Percentiles rank a stretch among this genome's conserved stretches.
phyloP scores from a whole-genome alignment of 768 basidiomycete genomes.

The Agrocybe praecox region DNA sequence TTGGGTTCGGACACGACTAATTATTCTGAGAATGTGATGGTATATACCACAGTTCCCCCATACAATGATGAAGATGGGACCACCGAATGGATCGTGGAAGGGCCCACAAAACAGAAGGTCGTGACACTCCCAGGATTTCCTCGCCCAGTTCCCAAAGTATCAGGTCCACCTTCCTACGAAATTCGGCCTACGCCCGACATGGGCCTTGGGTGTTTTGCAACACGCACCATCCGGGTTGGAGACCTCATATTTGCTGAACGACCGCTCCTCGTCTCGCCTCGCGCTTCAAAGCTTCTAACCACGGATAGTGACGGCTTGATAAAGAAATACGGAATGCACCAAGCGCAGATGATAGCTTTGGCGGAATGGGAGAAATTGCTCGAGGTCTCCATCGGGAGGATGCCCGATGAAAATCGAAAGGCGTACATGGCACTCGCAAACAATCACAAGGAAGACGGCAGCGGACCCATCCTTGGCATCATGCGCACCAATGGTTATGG shows the following conservation, averaged over 20 bases:
- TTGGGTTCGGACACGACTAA: not conserved
- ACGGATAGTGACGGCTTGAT: not conserved
- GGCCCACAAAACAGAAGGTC: conserved; percentile 1
- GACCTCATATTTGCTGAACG: conserved; percentile 40
- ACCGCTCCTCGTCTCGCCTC: conserved; percentile 31
- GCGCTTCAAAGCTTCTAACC: not conserved
- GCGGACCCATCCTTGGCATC: conserved; percentile 28
- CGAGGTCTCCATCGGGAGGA: conserved; percentile 13
- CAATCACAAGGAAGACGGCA: conserved; percentile 29
- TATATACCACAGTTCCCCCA: conserved; percentile 13
- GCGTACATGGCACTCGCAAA: conserved; percentile 27
- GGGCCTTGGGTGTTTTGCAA: conserved; percentile 35
- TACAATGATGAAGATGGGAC: not conserved
- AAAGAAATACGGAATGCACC: not conserved
- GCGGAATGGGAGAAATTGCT: conserved; percentile 19
- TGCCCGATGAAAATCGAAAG: conserved; percentile 16
- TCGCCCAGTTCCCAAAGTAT: not conserved
- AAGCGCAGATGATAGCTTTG: not conserved
- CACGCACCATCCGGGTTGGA: conserved; percentile 23
- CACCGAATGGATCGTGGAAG: conserved; percentile 7
- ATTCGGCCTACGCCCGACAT: conserved; percentile 12
- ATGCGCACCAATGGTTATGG: conserved; percentile 28
- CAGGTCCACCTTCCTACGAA: not conserved
- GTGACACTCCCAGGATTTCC: conserved; percentile 2
- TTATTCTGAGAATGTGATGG: not conserved